Evolutionary conservation across 805 yeast species (phyloP), one percentile per base, ranked within the genome.

Genomic region (Candida sphagnicola): DNA sequence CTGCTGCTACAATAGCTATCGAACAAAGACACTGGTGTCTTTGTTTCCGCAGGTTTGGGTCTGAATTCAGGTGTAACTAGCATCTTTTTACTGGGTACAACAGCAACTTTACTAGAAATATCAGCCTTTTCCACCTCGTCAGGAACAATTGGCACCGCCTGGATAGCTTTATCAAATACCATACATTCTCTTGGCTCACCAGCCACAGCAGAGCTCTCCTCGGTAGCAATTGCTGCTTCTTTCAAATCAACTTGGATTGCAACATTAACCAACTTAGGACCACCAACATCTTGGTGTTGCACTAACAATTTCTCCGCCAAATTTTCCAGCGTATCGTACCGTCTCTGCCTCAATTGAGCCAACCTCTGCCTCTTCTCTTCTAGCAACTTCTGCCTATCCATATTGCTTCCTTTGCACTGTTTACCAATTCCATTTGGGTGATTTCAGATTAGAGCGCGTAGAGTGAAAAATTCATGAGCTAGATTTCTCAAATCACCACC

Each of bases 351-450:
- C 18, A 57, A 44, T 38, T 56, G 63, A 34, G 51, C 50, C 14
- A 55, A 43, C 42, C 73, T 52, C 49, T 58, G 66, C 31, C 70
- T 50, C 41, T 68, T 68, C 45, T 65, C 65, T 40, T 67, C 71
- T 19, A 67, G 50, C 35, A 65, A 47, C 13, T 62, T 47, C 42
- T 62, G 70, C 43, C 72, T 48, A 40, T 63, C 68, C 66, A 60
- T 61, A n/a, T n/a, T n/a, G n/a, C n/a, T n/a, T n/a, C n/a, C n/a
- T n/a, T 28, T 24, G 26, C 30, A 23, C 26, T 12, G 31, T n/a
- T n/a, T n/a, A n/a, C n/a, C n/a, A n/a, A n/a, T n/a, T n/a, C n/a
- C n/a, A n/a, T n/a, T n/a, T n/a, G n/a, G n/a, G n/a, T n/a, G n/a
- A n/a, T n/a, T n/a, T 15, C 14, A 18, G 25, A 28, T 15, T 8